A percentile compares a stretch with the other conserved stretches of the same genome.
Conservation (phyloP, 148 eudicot genomes). For the Nepenthes mirabilis region DNA sequence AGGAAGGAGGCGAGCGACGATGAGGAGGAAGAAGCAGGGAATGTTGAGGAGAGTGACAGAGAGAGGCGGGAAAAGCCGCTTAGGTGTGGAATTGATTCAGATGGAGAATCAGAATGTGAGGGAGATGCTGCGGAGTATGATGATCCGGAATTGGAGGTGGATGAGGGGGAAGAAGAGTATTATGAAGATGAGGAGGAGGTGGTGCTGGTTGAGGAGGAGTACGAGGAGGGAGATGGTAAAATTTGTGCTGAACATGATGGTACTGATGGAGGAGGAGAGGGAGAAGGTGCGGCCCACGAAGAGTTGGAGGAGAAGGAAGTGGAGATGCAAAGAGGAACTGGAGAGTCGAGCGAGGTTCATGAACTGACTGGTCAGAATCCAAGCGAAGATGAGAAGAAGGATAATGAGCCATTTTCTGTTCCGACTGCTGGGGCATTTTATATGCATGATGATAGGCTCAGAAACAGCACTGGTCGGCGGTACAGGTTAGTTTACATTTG, state of each 20-base stretch:
- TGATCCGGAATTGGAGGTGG: conserved; percentile 30
- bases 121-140: conserved; percentile 73
- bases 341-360: conserved; percentile 7
- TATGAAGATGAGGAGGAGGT: conserved; percentile 19
- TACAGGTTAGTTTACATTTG: conserved; percentile 38
- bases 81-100: conserved; percentile 24
- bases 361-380: conserved; percentile 8
- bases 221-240: conserved; percentile 17
- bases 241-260: background rate
- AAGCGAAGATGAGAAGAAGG: conserved; percentile 51
- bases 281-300: conserved; percentile 10
- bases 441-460: conserved; percentile 95
- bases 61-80: conserved; percentile 4
- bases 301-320: conserved; percentile 6
- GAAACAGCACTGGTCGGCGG: conserved; percentile 55
- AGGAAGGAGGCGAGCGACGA: conserved; percentile 80
- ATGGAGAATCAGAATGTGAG: conserved; percentile 51
- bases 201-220: conserved; percentile 19
- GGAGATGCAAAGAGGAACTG: conserved; percentile 6
- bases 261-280: conserved; percentile 6
- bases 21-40: conserved; percentile 39
- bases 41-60: conserved; percentile 12
- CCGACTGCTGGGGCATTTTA: conserved; percentile 95
- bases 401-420: conserved; percentile 80
- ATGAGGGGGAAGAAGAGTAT: conserved; percentile 9